Conservation (phyloP, 139 green algal species). For the Chlorella sp. region DNA sequence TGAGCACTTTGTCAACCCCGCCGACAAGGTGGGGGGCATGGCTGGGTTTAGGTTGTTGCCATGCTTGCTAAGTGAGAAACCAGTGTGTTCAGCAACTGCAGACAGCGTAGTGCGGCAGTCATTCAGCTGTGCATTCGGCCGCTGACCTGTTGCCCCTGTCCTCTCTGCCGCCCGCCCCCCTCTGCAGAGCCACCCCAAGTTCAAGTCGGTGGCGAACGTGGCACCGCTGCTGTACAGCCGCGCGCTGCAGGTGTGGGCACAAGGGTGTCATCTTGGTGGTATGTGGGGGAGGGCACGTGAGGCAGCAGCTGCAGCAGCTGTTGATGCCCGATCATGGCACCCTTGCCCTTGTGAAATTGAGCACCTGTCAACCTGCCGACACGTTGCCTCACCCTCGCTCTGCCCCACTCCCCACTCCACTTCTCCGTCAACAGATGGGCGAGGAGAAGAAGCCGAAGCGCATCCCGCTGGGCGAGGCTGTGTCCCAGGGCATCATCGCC, state of each 20-base stretch:
- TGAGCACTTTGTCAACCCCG: slow-evolving; percentile 98
- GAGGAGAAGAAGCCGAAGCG: slow-evolving; percentile 86
- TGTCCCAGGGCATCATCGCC: slow-evolving; percentile 91
- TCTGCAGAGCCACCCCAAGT: slow-evolving; percentile 88
- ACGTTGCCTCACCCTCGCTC: no score
- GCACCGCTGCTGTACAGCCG: slow-evolving; percentile 93
- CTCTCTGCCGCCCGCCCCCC: neutral
- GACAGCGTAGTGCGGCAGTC: neutral
- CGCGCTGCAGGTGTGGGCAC: slow-evolving; percentile 72
- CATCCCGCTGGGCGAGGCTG: slow-evolving; percentile 87
- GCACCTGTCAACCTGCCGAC: neutral
- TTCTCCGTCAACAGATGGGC: slow-evolving; percentile 73
- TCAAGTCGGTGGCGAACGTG: slow-evolving; percentile 81
- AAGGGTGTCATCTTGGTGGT: no score
- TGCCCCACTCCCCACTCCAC: neutral
- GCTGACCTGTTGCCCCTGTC: no score
- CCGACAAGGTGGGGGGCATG: slow-evolving; percentile 77
- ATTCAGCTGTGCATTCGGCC: neutral
- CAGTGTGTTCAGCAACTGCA: no score
- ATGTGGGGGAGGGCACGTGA: no score
- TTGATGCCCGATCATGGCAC: no score
- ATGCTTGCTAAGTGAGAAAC: no score
- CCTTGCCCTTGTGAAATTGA: no score
- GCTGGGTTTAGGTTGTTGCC: no score
- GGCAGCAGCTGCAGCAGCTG: no score